These are phyloP conservation scores for Bruguiera hainesii DNA, from an alignment of 441 rosid species.

Conservation along the genomic window DNA sequence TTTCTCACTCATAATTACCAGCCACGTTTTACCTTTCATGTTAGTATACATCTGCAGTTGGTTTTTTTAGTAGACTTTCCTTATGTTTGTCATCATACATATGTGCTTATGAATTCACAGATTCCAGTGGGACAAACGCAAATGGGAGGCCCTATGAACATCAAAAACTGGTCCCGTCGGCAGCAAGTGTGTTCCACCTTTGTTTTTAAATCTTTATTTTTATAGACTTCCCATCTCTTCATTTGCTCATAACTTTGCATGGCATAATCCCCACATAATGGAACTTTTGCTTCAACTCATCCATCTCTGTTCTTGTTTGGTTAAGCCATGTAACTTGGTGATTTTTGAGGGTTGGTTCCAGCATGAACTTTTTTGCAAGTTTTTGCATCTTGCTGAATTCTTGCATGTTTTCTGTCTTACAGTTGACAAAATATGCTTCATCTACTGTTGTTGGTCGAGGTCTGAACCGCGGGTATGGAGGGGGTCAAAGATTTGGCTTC, in stretches of 20 bases:
- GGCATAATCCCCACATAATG: neutral
- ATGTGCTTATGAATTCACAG: conserved; percentile 8
- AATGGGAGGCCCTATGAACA: conserved; percentile 10
- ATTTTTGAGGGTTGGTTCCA: neutral
- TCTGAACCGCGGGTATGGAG: conserved; percentile 16
- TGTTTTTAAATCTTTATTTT: neutral
- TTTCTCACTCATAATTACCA: conserved; percentile 18
- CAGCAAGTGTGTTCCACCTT: conserved; percentile 16
- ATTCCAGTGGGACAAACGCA: conserved; percentile 4
- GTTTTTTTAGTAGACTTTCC: neutral
- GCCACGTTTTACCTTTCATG: conserved; percentile 16
- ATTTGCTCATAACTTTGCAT: neutral
- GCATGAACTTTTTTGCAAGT: neutral
- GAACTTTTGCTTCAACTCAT: neutral
- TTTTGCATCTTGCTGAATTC: neutral
- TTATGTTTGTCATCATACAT: conserved; percentile 2
- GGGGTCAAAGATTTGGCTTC: conserved; percentile 15
- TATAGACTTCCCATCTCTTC: neutral
- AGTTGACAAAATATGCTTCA: conserved; percentile 20
- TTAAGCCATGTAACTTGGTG: neutral
- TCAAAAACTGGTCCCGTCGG: conserved; percentile 4
- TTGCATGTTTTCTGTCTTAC: conserved; percentile 11
- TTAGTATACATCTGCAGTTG: conserved; percentile 18
- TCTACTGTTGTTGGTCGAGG: conserved; percentile 7
- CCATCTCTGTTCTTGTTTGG: neutral